Evolutionary conservation across 371 early-diverging fungal genomes (phyloP), one percentile per base, ranked within the genome.

Genomic region (Lichtheimia hyalospora): DNA sequence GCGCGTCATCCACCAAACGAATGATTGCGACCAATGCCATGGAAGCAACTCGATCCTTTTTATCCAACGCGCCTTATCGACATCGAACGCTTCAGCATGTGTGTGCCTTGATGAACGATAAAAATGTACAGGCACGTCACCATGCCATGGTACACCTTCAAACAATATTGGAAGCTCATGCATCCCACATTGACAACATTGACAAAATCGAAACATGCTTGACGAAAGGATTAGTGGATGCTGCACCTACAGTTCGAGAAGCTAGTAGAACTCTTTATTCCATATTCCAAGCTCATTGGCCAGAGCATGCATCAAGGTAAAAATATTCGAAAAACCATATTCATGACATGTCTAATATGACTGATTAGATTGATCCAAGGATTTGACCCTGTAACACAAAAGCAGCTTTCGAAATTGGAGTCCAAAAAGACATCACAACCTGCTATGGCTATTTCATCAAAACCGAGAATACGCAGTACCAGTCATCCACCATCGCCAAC

Each of bases 1-100:
- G 62, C 23, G 64, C 74, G 1, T 53, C 60, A 4, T 49, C 65
- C 6, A 61, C 69, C n/a, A 75, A 73, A 25, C 66, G 64, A 42
- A 27, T 74, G 3, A 63, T 66, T 7, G 60, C 64, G 0, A 41
- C 48, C 0, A 54, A 63, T 23, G 20, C 68, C 12, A 50, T 44
- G 43, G 49, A 68, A 25, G 64, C 63, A 0, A 67, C 68, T 15
- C 51, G 52, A 18, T 51, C 52, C 2, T 68, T 71, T 27, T 49
- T 74, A 41, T 41, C 62, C 3, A 52, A 52, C 13, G 71, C 64
- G 0, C n/a, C 49, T 12, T 79, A 66, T 51, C 68, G 69, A 24
- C 42, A 56, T 1, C 71, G 64, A 40, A 58, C 55, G 3, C 13
- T 77, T 3, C 40, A 41, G 5, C 54, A 66, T 8, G 49, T 79